Base-by-base conservation (phyloP, 1,284 basidiomycete genomes). In the Neolentinus lepideus region DNA sequence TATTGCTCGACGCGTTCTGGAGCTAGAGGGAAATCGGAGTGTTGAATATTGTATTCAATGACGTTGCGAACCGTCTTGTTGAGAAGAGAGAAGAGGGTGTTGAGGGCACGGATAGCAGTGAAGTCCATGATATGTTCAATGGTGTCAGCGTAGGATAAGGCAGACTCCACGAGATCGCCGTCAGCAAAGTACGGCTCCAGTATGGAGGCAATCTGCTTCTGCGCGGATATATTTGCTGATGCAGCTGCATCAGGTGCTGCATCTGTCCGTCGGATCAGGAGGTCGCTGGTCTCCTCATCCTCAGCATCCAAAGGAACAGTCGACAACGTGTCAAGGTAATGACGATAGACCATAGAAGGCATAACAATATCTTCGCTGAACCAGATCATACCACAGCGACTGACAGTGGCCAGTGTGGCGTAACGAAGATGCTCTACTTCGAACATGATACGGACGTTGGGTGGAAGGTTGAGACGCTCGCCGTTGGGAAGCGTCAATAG, bases 341-440 rank as follows among this genome's bases (percentile, higher is more conserved):
- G 84, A 51, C 81, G 82, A 71, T 91, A 98, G 29, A 98, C 84
- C 97, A 99, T 98, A 2, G 80, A 75, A 2, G 94, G 86, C 60
- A 92, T 85, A 29, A 99, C 86, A 51, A 96, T 88, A 60, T 98
- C 94, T 58, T 98, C 94, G 67, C 94, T 98, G 75, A 99, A 99
- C 97, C 97, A 99, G 65, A 99, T 96, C 97, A 99, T 99, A 70
- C 97, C 97, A 69, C 97, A 99, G 56, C 97, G 95, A 83, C 94
- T 97, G 75, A 99, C 98, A 14, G 97, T 99, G 8, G 97, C 97
- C 51, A 93, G 84, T 1, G 98, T 99, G 0, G 97, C 98, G 69
- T 97, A 99, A 64, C 88, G 91, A 62, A 99, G 83, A 69, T 96
- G 94, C 71, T 99, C 98, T 56, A 99, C 98, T 70, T 99, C 97